phyloP scores from a whole-genome alignment of 192 early-diverging fungal species.

The Backusella mclennaniae region DNA sequence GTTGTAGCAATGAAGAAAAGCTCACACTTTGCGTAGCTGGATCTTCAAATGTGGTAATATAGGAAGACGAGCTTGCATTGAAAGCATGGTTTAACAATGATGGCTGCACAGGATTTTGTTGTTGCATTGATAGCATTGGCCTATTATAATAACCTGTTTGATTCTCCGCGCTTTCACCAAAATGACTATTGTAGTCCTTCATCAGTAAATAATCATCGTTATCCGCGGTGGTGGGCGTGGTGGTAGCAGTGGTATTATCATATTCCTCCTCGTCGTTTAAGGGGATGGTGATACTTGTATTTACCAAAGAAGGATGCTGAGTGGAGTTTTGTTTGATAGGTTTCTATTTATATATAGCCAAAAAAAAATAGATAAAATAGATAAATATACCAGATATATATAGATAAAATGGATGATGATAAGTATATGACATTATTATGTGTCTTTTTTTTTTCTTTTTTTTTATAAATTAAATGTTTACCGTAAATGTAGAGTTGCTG shows the following conservation, averaged over 20 bases:
- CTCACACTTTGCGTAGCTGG: background rate
- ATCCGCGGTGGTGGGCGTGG: background rate
- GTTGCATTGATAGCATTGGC: background rate
- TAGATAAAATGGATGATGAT: background rate
- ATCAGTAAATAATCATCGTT: background rate
- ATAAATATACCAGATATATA: background rate
- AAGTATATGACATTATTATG: background rate
- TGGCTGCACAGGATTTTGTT: background rate
- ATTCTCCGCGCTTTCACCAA: background rate
- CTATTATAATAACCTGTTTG: background rate
- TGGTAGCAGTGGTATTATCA: background rate
- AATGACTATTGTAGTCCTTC: background rate
- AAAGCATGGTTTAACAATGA: background rate
- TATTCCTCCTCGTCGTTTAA: slow-evolving; percentile 11
- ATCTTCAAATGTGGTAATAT: background rate
- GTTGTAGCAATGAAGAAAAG: background rate
- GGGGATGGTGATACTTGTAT: slow-evolving; percentile 26
- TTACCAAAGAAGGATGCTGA: background rate
- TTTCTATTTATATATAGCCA: background rate
- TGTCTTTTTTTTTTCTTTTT: background rate
- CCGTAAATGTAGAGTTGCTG: background rate
- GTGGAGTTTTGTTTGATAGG: slow-evolving; percentile 11
- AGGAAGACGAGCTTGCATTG: background rate
- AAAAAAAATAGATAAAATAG: background rate
- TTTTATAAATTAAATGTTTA: background rate